A percentile compares a stretch with the other conserved stretches of the same genome.
Conservation (phyloP, 2,329 filamentous ascomycete genomes). For the Neopestalotiopsis sp. region DNA sequence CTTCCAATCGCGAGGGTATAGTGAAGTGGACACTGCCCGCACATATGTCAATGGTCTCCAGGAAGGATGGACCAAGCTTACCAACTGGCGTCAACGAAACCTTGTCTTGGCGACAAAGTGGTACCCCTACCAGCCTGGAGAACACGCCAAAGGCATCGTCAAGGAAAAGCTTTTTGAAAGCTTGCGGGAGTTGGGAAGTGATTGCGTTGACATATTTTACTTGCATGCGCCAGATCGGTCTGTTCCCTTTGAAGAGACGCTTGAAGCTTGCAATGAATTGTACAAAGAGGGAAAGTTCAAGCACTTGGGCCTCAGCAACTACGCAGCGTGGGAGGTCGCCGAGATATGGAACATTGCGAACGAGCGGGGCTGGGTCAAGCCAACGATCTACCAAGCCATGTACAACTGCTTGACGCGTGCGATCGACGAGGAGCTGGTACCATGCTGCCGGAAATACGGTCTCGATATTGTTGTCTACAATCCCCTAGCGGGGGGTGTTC, state of each 20-base stretch:
- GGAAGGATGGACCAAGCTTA: slow-evolving; percentile 77
- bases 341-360: slow-evolving; percentile 82
- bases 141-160: slow-evolving; percentile 68
- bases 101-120: slow-evolving; percentile 80
- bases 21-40: slow-evolving; percentile 84
- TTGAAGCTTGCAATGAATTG: slow-evolving; percentile 77
- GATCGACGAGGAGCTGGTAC: slow-evolving; percentile 77
- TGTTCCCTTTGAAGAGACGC: slow-evolving; percentile 78
- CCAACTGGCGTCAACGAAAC: slow-evolving; percentile 79
- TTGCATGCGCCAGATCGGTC: slow-evolving; percentile 70
- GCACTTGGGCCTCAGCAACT: slow-evolving; percentile 81
- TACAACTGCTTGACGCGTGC: slow-evolving; percentile 80
- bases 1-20: slow-evolving; percentile 78
- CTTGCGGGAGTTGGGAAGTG: slow-evolving; percentile 72
- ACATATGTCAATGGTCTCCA: slow-evolving; percentile 74
- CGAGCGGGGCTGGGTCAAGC: slow-evolving; percentile 79
- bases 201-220: slow-evolving; percentile 80
- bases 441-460: slow-evolving; percentile 75
- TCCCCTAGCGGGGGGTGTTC: slow-evolving; percentile 78
- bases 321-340: slow-evolving; percentile 84
- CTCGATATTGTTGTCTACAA: slow-evolving; percentile 84
- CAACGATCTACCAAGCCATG: slow-evolving; percentile 86
- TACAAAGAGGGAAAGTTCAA: slow-evolving; percentile 89
- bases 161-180: slow-evolving; percentile 68
- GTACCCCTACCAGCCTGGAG: slow-evolving; percentile 66